These are phyloP conservation scores for Dioscorea dumetorum DNA, from an alignment of 106 monocot genomes.

Conservation along the genomic window DNA sequence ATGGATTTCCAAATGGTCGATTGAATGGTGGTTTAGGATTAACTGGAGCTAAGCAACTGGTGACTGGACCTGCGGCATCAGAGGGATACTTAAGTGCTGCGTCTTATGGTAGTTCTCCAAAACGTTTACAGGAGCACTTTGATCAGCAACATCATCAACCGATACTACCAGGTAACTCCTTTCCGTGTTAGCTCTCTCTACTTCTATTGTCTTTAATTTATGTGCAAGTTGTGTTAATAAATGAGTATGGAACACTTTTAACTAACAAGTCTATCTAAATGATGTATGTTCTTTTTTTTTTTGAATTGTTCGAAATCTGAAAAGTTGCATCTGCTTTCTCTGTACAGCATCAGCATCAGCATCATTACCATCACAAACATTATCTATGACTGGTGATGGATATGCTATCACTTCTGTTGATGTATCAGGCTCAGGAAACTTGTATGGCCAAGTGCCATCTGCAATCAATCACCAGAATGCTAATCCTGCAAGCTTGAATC, in stretches of 20 bases:
- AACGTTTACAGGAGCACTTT: conserved; percentile 38
- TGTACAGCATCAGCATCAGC: conserved; percentile 52
- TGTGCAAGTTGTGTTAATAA: not conserved
- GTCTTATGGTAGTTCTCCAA: conserved; percentile 44
- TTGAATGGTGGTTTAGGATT: conserved; percentile 42
- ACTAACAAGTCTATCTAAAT: too few relatives aligned
- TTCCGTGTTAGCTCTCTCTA: not conserved
- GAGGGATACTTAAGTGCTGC: conserved; percentile 38
- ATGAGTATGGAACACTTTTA: too few relatives aligned
- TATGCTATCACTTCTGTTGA: conserved; percentile 38
- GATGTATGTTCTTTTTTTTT: not conserved
- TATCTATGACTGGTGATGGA: conserved; percentile 49
- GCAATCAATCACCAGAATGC: conserved; percentile 39
- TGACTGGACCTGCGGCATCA: conserved; percentile 32
- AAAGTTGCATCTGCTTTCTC: not conserved
- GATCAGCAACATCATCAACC: conserved; percentile 54
- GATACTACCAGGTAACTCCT: conserved; percentile 45
- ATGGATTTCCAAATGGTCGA: conserved; percentile 61
- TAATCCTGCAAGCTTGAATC: conserved; percentile 38
- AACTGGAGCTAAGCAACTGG: conserved; percentile 45
- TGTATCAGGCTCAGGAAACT: conserved; percentile 36
- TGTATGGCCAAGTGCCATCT: conserved; percentile 42
- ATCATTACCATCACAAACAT: conserved; percentile 41
- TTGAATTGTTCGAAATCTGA: conserved; percentile 2
- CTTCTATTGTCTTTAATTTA: not conserved